Evolutionary conservation across 352 stramenopile genomes (phyloP), one percentile per base, ranked within the genome.

Genomic region (Phytophthora meadii): DNA sequence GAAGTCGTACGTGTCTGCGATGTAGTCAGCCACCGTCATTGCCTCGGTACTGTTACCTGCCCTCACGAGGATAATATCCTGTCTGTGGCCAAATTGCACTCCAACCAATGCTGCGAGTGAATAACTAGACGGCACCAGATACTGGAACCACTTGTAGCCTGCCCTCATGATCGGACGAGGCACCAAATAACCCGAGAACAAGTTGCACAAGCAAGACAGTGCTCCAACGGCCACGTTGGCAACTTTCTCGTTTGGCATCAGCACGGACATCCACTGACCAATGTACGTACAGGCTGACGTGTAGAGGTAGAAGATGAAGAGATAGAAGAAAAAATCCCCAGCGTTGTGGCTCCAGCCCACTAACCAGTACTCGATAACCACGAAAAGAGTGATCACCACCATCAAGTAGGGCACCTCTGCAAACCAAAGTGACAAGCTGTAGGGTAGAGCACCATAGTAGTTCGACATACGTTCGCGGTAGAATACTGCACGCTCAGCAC

Each of bases 351-450:
- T 42, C 37, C 37, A 42, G 5, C 37, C 37, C 14, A 42, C 37
- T 15, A 42, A 10, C 37, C 37, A 42, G 37, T 42, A 42, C 37
- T 42, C 37, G n/a, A 42, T 42, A 19, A 42, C 37, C 14, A 42
- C 37, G 37, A 42, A 42, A 8, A 42, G 37, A 70, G 5, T 44
- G 15, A 47, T 61, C 0, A 84, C 74, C 1, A 77, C 48, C 5
- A 81, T 57, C 41, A 89, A 41, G 58, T 87, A 86, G 34, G 80
- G 80, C 3, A 89, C 17, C 50, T 89, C 80, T 9, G 76, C 73
- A 14, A 76, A 64, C 45, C 84, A 82, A 22, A 88, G 54, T 48
- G 81, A 87, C 55, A 87, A 40, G 45, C 55, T 78, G 74, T 86
- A 89, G 10, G 77, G 67, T 15, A 89, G 54, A 44, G 77, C 65